These are phyloP conservation scores for Bryoerythrophyllum caledonicum DNA, from an alignment of 225 moss, liverwort and hornwort genomes.

Conservation along the genomic window DNA sequence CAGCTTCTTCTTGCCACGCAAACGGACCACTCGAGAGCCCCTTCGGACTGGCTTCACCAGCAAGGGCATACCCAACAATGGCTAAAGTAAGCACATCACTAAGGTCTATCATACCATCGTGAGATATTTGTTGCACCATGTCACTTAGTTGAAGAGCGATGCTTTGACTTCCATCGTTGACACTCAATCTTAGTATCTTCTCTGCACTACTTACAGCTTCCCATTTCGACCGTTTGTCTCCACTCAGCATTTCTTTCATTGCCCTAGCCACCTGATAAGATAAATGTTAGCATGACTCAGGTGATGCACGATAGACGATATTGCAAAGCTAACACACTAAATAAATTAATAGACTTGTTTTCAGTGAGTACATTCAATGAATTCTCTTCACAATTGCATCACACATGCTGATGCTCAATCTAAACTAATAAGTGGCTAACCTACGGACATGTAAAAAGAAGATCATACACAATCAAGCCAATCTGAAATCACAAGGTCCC, in stretches of 20 bases:
- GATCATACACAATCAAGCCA: not conserved
- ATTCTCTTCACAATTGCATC: not conserved
- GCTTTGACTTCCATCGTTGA: slow-evolving; percentile 82
- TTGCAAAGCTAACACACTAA: not conserved
- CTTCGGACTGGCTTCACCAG: slow-evolving; percentile 72
- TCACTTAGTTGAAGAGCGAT: slow-evolving; percentile 88
- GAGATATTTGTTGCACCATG: slow-evolving; percentile 73
- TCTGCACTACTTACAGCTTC: slow-evolving; percentile 84
- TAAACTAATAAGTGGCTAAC: not conserved
- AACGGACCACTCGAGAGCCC: slow-evolving; percentile 70
- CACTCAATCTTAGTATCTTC: slow-evolving; percentile 75
- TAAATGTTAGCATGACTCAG: slow-evolving; percentile 8
- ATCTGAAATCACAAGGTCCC: not conserved
- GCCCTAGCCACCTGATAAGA: slow-evolving; percentile 64
- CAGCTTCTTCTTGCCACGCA: slow-evolving; percentile 86
- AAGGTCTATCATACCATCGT: slow-evolving; percentile 64
- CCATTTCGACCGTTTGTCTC: slow-evolving; percentile 63
- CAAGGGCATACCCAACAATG: slow-evolving; percentile 87
- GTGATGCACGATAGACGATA: not conserved
- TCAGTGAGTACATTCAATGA: not conserved
- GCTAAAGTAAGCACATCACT: slow-evolving; percentile 79
- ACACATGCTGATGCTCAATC: slow-evolving; percentile 3
- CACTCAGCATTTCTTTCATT: slow-evolving; percentile 69
- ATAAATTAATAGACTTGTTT: slow-evolving; percentile 6
- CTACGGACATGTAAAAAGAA: not conserved